Conservation (phyloP, 257 asterid genomes). For the Solanum corneliomulleri region DNA sequence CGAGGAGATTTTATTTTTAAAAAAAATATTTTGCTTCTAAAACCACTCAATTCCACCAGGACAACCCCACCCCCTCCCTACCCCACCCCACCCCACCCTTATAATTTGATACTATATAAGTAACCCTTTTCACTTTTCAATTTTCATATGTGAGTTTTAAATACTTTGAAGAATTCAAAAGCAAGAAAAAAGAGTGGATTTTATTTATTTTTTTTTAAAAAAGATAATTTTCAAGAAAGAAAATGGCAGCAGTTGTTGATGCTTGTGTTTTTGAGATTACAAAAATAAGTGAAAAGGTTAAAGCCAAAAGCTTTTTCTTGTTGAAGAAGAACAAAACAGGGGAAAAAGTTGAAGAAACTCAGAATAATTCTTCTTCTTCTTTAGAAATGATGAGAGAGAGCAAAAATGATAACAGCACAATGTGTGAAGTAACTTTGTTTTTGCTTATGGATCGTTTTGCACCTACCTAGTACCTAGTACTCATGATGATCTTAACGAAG, state of each 20-base stretch:
- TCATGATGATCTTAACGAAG: neutral
- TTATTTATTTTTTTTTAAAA: neutral
- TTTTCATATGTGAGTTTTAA: neutral
- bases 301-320: slow-evolving; percentile 28
- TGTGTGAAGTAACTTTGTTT: slow-evolving; percentile 41
- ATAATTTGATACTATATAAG: neutral
- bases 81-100: neutral
- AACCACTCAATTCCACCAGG: neutral
- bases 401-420: slow-evolving; percentile 21
- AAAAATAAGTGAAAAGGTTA: slow-evolving; percentile 42
- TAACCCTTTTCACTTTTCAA: neutral
- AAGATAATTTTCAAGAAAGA: neutral
- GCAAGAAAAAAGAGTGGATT: neutral
- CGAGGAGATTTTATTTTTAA: neutral
- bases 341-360: slow-evolving; percentile 8
- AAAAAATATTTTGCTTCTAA: neutral
- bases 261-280: slow-evolving; percentile 42
- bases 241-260: slow-evolving; percentile 49
- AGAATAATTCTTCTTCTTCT: slow-evolving; percentile 8
- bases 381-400: neutral
- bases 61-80: neutral
- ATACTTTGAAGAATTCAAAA: neutral
- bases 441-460: slow-evolving; percentile 78
- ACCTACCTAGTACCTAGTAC: slow-evolving; percentile 12
- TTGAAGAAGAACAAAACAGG: slow-evolving; percentile 9